Conservation (phyloP, 164 flowering plant species). For the Chloranthus sessilifolius region DNA sequence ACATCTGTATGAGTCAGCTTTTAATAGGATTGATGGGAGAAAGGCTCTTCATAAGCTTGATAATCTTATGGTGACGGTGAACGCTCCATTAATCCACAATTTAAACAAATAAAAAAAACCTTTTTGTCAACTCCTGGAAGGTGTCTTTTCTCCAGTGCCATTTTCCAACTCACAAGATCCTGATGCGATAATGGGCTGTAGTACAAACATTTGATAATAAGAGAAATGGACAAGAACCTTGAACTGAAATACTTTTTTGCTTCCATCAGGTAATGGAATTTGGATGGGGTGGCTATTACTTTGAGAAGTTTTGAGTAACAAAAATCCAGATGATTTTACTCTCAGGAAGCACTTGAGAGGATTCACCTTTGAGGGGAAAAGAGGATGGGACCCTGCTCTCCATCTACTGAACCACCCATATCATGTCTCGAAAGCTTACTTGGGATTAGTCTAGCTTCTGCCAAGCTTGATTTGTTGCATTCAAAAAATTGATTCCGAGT, state of each 20-base stretch:
- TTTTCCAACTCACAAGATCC: constrained; percentile 98
- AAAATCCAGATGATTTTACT: constrained; percentile 1
- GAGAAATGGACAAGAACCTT: neutral
- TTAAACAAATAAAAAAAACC: constrained; percentile 36
- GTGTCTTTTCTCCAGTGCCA: constrained; percentile 76
- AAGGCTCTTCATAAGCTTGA: too few relatives aligned
- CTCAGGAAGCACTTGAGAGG: neutral
- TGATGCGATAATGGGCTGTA: constrained; percentile 93
- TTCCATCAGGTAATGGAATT: too few relatives aligned
- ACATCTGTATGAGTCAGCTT: too few relatives aligned
- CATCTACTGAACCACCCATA: constrained; percentile 40
- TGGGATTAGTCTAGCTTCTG: constrained; percentile 96
- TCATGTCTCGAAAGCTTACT: constrained; percentile 85
- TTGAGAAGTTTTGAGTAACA: too few relatives aligned
- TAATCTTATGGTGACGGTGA: too few relatives aligned
- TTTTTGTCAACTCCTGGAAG: constrained; percentile 81
- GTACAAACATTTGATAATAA: constrained; percentile 8
- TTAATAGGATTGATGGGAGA: too few relatives aligned
- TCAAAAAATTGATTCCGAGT: too few relatives aligned
- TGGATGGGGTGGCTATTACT: too few relatives aligned
- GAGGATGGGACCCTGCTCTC: constrained; percentile 32
- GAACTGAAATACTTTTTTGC: too few relatives aligned
- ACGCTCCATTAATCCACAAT: too few relatives aligned
- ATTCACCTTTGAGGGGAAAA: constrained; percentile 88
- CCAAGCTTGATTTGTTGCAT: constrained; percentile 85